Conservation (phyloP, 2,329 filamentous ascomycete species). For the Fusarium beomiforme region DNA sequence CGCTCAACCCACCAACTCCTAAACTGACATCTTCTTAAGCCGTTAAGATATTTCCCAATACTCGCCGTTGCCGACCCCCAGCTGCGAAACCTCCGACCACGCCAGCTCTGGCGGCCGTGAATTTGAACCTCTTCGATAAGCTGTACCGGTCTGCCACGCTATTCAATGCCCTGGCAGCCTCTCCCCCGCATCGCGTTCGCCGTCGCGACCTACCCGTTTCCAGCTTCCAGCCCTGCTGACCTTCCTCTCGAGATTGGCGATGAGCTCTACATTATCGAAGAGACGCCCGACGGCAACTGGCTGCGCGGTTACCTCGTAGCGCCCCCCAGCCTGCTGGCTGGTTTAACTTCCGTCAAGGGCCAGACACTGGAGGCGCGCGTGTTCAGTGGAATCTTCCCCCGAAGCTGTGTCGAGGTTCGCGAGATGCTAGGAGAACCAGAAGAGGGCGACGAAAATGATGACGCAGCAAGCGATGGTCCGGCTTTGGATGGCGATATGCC, state of each 20-base stretch:
- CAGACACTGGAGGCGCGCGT: slow-evolving; percentile 95
- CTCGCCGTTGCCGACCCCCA: slow-evolving; percentile 33
- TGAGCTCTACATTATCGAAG: slow-evolving; percentile 98
- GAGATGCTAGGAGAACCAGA: slow-evolving; percentile 86
- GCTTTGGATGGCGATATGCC: slow-evolving; percentile 42
- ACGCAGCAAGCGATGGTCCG: slow-evolving; percentile 48
- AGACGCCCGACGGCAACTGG: slow-evolving; percentile 92
- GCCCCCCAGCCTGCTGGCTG: slow-evolving; percentile 90
- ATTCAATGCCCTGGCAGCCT: slow-evolving; percentile 92
- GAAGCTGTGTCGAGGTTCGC: slow-evolving; percentile 92
- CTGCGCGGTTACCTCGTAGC: slow-evolving; percentile 95
- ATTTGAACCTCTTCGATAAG: slow-evolving; percentile 28
- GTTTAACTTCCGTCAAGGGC: slow-evolving; percentile 88
- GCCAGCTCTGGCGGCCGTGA: slow-evolving; percentile 27
- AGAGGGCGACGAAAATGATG: slow-evolving; percentile 57
- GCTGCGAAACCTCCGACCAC: slow-evolving; percentile 33
- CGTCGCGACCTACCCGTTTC: slow-evolving; percentile 94
- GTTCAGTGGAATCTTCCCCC: slow-evolving; percentile 97
- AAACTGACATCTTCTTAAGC: slow-evolving; percentile 13
- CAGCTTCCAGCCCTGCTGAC: slow-evolving; percentile 85
- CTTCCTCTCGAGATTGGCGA: slow-evolving; percentile 97
- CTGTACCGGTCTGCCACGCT: slow-evolving; percentile 32
- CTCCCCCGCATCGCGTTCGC: slow-evolving; percentile 97
- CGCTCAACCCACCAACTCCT: slow-evolving; percentile 6
- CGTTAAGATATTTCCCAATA: slow-evolving; percentile 4